Percentiles rank a stretch among this genome's conserved stretches.
Conservation (phyloP, 345 rosid genomes). For the rapeseed (Brassica napus) region DNA sequence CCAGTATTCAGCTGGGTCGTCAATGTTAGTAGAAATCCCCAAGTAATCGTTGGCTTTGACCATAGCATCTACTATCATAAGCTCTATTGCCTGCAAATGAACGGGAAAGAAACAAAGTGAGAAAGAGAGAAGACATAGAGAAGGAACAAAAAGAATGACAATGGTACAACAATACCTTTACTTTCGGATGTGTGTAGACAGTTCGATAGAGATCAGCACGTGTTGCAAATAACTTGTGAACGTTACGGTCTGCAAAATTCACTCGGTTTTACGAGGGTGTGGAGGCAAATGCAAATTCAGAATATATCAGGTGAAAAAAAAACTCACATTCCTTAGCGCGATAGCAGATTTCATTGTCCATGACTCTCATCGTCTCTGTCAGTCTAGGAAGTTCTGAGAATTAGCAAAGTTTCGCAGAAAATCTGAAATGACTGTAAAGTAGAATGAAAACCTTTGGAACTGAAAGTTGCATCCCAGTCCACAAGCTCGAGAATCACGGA, state of each 20-base stretch:
- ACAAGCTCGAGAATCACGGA: constrained; percentile 92
- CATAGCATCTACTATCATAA: constrained; percentile 90
- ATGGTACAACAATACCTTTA: constrained; percentile 56
- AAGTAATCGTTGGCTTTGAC: constrained; percentile 67
- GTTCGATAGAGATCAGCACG: constrained; percentile 94
- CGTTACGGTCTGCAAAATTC: constrained; percentile 62
- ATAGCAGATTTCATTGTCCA: constrained; percentile 91
- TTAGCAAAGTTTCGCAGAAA: constrained; percentile 25
- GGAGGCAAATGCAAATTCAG: constrained; percentile 14
- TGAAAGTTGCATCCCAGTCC: constrained; percentile 85
- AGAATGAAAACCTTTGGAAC: constrained; percentile 63
- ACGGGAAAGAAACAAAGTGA: neutral
- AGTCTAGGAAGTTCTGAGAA: constrained; percentile 53
- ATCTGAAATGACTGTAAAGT: constrained; percentile 16
- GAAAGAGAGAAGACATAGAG: neutral
- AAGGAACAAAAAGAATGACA: neutral
- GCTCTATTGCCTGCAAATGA: constrained; percentile 76
- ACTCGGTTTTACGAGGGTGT: constrained; percentile 16
- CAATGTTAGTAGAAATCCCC: constrained; percentile 61
- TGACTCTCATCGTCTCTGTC: constrained; percentile 84
- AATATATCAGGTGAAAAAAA: constrained; percentile 16
- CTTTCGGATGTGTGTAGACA: constrained; percentile 94
- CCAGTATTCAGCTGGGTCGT: constrained; percentile 85
- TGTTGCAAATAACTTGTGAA: constrained; percentile 81
- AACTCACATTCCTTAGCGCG: constrained; percentile 93